These are phyloP conservation scores for Ophiostoma montium DNA, from an alignment of 2,329 filamentous ascomycete species.

Conservation along the genomic window DNA sequence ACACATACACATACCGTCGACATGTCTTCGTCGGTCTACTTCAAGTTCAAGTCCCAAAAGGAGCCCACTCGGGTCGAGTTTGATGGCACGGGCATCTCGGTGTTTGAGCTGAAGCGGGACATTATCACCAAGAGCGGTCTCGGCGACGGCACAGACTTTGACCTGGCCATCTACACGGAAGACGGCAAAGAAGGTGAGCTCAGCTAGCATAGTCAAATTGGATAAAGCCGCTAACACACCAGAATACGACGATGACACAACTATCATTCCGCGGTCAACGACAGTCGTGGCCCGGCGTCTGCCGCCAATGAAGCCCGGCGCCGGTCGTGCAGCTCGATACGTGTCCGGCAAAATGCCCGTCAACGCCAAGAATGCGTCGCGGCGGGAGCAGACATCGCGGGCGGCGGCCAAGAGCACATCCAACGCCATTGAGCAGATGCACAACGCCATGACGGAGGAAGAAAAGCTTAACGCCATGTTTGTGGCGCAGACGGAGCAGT, in stretches of 20 bases:
- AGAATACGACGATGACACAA: constrained; percentile 97
- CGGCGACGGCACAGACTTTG: constrained; percentile 91
- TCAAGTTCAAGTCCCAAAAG: constrained; percentile 99
- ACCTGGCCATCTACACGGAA: constrained; percentile 85
- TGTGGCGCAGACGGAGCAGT: constrained; percentile 76
- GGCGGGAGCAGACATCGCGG: constrained; percentile 49
- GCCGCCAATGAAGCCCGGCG: constrained; percentile 71
- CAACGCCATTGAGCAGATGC: constrained; percentile 50
- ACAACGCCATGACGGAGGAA: constrained; percentile 76
- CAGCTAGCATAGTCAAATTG: too few species aligned
- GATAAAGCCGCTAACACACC: constrained; percentile 1
- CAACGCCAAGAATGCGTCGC: constrained; percentile 66
- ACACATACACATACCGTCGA: constrained; percentile 22
- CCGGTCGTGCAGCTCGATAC: constrained; percentile 84
- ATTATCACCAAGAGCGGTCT: constrained; percentile 91
- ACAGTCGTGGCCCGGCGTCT: constrained; percentile 81
- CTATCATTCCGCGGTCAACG: constrained; percentile 90
- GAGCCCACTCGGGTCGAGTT: constrained; percentile 90
- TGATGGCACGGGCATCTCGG: constrained; percentile 92
- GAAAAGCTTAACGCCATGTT: constrained; percentile 91
- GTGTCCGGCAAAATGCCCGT: constrained; percentile 92
- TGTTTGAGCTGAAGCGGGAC: constrained; percentile 97
- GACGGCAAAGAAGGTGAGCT: constrained; percentile 82
- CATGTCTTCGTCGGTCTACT: constrained; percentile 97
- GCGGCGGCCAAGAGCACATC: constrained; percentile 39